Base-by-base conservation (phyloP, 108 stramenopile genomes). In the Hondaea fermentalgiana region DNA sequence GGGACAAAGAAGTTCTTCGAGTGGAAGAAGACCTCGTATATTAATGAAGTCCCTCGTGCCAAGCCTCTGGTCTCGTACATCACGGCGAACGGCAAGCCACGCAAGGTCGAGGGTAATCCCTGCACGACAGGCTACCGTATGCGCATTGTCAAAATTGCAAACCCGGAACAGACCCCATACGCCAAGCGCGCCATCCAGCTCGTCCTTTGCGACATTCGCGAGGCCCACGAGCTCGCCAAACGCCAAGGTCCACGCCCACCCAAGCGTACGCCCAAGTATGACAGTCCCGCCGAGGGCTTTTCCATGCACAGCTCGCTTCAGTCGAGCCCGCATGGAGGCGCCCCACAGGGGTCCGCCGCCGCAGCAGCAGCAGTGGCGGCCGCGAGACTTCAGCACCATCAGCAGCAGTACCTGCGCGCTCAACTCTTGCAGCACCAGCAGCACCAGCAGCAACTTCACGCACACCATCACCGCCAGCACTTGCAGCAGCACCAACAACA, bases 1-100 rank as follows among this genome's bases (percentile, higher is more conserved):
- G 76, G 76, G n/a, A 83, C 51, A 6, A 83, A 83, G 51, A 83
- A 83, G 76, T 16, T 53, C 76, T 83, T 83, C 51, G 76, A 83
- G 49, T 83, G 76, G 76, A 83, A 83, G 76, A 83, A 83, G 23
- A 83, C 76, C 17, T 83, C 76, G 23, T 83, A 83, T 28, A 53
- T 83, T 23, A 83, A 83, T 53, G 51, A 83, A 16, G 76, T 83
- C n/a, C 76, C 76, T 16, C 45, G 51, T 17, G 76, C 76, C n/a
- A 83, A 83, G 51, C 76, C 76, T 1, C 45, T 83, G 49, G 51
- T 83, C 12, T 53, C 49, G 4, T 83, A 83, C 76, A 83, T 83
- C 2, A 83, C 76, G 1, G 76, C 76, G 19, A 83, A 83, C 28
- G 76, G 76, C 76, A 83, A 83, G 45, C 49, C 49, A 12, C 45